These are phyloP conservation scores for Nicotiana tomentosiformis DNA, from an alignment of 257 asterid genomes.

Conservation along the genomic window DNA sequence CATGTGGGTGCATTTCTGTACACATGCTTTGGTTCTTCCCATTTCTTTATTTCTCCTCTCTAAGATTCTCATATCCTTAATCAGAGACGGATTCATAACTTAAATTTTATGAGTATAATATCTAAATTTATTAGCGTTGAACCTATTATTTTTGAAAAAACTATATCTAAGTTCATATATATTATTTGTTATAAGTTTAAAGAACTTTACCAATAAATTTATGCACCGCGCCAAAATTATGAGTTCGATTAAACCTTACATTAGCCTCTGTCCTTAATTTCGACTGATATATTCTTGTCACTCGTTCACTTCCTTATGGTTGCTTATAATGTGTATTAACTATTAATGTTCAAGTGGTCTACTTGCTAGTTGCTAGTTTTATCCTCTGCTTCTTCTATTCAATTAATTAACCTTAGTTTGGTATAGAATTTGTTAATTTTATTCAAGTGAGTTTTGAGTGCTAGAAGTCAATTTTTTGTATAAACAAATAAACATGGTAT, in stretches of 20 bases:
- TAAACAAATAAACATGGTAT: too few relatives aligned
- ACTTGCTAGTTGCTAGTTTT: not conserved
- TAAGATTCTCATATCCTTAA: not conserved
- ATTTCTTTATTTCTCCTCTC: not conserved
- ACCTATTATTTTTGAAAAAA: too few relatives aligned
- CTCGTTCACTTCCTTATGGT: not conserved
- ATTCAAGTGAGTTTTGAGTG: not conserved
- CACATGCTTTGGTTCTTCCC: slow-evolving; percentile 26
- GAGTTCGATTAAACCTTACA: too few relatives aligned
- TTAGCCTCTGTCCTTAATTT: not conserved
- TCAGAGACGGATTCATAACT: too few relatives aligned
- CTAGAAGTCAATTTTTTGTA: not conserved
- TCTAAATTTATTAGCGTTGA: too few relatives aligned
- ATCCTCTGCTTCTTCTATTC: not conserved
- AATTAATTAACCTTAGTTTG: not conserved
- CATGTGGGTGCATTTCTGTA: slow-evolving; percentile 30
- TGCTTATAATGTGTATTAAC: not conserved
- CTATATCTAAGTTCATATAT: too few relatives aligned
- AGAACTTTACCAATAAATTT: too few relatives aligned
- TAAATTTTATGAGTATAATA: too few relatives aligned
- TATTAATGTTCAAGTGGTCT: not conserved
- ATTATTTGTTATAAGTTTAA: too few relatives aligned
- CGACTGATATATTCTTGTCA: not conserved
- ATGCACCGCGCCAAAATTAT: too few relatives aligned
- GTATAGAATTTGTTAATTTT: not conserved